These are phyloP conservation scores for Dactylis glomerata DNA, from an alignment of 176 grass and related monocot genomes.

Conservation along the genomic window DNA sequence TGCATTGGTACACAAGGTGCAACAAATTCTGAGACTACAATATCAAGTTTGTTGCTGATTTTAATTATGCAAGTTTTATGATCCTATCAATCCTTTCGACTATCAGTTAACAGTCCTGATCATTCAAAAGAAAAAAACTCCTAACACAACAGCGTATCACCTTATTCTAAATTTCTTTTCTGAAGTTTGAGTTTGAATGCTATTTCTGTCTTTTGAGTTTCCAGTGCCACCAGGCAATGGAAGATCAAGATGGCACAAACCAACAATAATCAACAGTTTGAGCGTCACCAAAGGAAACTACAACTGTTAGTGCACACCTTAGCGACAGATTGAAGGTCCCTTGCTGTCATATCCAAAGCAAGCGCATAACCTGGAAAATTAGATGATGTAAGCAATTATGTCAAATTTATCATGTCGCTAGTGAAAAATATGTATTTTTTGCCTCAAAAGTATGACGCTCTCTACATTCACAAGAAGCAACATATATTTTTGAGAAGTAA, in stretches of 20 bases:
- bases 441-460: neutral
- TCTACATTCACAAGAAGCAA: neutral
- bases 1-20: neutral
- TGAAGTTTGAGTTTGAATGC: neutral
- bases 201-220: neutral
- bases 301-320: constrained; percentile 42
- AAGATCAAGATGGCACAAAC: neutral
- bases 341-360: constrained; percentile 98
- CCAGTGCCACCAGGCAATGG: neutral
- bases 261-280: neutral
- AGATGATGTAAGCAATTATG: neutral
- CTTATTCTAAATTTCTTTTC: neutral
- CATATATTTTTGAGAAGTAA: neutral
- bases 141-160: neutral
- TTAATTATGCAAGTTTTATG: neutral
- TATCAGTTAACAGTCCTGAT: neutral
- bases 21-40: neutral
- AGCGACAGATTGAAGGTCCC: constrained; percentile 77
- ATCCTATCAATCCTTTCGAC: neutral
- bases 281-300: neutral
- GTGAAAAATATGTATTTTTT: neutral
- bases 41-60: constrained; percentile 4
- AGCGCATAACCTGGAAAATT: constrained; percentile 76
- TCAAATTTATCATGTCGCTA: neutral
- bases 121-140: neutral